Percentiles rank a stretch among this genome's conserved stretches.
phyloP scores from a whole-genome alignment of 345 rosid genomes.

The Psidium guajava region DNA sequence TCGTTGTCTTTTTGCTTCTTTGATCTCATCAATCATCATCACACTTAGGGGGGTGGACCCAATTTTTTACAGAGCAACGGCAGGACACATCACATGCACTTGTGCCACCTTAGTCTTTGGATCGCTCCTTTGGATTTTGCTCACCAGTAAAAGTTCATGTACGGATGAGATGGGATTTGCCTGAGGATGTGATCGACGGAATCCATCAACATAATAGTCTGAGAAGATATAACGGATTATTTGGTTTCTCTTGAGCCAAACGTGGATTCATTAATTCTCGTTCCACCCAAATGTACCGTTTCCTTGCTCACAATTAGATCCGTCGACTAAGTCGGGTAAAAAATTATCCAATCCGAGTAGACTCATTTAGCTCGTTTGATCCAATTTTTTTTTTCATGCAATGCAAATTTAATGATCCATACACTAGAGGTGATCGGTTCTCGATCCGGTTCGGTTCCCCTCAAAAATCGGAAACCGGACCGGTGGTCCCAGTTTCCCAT shows the following conservation, averaged over 20 bases:
- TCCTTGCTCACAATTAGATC: not conserved
- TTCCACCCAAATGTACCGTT: too few species aligned
- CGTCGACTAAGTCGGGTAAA: too few species aligned
- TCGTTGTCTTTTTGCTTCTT: not conserved
- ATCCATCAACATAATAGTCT: fast-evolving
- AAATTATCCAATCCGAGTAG: too few species aligned
- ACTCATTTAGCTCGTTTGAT: too few species aligned
- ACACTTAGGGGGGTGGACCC: not conserved
- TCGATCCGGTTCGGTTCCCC: too few species aligned
- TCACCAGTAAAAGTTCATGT: not conserved
- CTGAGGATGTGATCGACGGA: not conserved
- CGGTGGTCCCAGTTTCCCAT: too few species aligned
- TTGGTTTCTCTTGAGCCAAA: not conserved
- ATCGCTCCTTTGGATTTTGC: not conserved
- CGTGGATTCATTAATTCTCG: not conserved
- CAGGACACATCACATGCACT: not conserved
- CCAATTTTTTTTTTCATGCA: too few species aligned
- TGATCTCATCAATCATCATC: not conserved
- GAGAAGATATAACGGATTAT: not conserved
- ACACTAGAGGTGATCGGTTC: too few species aligned
- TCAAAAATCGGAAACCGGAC: too few species aligned
- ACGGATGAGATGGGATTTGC: not conserved
- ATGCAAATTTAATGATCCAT: too few species aligned
- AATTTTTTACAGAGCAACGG: not conserved
- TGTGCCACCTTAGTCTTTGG: not conserved